phyloP scores from a whole-genome alignment of 1,284 basidiomycete genomes.

The Cryptococcus sp. region DNA sequence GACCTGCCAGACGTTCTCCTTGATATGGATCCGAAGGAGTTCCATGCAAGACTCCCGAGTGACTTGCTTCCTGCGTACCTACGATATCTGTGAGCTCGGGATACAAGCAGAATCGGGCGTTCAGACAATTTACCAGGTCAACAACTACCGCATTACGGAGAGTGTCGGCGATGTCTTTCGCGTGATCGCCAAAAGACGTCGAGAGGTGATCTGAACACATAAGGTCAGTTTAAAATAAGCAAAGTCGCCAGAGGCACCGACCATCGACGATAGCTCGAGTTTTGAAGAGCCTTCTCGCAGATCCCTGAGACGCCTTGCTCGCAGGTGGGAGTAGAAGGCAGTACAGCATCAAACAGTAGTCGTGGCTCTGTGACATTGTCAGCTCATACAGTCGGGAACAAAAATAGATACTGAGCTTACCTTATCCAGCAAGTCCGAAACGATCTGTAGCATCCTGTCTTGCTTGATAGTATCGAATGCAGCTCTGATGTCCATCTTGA shows the following conservation, averaged over 20 bases:
- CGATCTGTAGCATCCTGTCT: conserved; percentile 74
- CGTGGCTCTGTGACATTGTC: conserved; percentile 26
- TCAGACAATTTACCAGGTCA: conserved; percentile 64
- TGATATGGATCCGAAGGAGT: conserved; percentile 84
- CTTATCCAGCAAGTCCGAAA: conserved; percentile 71
- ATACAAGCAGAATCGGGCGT: background rate
- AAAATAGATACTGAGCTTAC: conserved; percentile 53
- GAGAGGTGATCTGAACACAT: conserved; percentile 19
- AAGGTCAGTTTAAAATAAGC: conserved; percentile 56
- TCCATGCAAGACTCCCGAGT: conserved; percentile 64
- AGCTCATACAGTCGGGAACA: background rate
- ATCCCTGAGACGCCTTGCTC: conserved; percentile 34
- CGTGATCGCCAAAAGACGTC: conserved; percentile 29
- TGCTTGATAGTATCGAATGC: conserved; percentile 98
- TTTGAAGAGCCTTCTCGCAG: conserved; percentile 41
- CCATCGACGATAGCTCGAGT: conserved; percentile 31
- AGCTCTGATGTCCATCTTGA: conserved; percentile 92
- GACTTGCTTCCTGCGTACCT: conserved; percentile 31
- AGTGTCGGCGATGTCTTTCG: conserved; percentile 63
- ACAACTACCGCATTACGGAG: conserved; percentile 80
- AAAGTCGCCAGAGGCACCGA: conserved; percentile 7
- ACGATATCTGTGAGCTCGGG: background rate
- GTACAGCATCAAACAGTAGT: conserved; percentile 44
- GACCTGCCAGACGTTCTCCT: conserved; percentile 86
- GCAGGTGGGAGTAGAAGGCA: conserved; percentile 43